Base-by-base conservation (phyloP, 176 grass and related monocot species). In the Themeda triandra region DNA sequence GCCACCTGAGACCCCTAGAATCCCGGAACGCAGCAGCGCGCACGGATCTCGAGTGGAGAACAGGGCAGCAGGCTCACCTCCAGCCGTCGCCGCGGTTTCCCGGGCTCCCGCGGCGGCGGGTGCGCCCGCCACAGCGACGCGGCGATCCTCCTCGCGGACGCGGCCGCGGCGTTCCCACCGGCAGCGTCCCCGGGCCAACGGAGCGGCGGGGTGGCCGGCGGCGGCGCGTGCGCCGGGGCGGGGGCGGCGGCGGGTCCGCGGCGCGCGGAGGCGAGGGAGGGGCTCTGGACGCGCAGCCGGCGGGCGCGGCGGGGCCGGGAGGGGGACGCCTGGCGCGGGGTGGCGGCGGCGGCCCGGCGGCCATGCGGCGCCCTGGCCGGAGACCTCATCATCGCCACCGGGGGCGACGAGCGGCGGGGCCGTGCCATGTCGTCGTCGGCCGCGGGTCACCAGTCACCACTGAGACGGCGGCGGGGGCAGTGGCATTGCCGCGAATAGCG, bases 101-200 rank as follows among this genome's bases (percentile, higher is more conserved):
- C 69, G 17, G 67, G 45, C 77, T 90, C 88, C 78, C 6, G 27
- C 19, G 73, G 80, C 73, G 69, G 75, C 45, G 86, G 86, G 17
- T 88, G 92, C 63, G 79, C 75, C 17, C 83, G 78, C 91, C 91
- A 93, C 9, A 93, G 77, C 48, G 82, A 85, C 29, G 88, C 85
- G 12, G 89, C 94, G 62, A 97, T 91, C 87, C 83, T 97, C 70
- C 94, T 86, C 17, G 85, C 94, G 40, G 92, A 90, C 30, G 78
- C 65, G 71, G 18, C 40, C 27, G 60, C 42, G 23, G 11, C 2
- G 4, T 1, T 31, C 24, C 79, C n/a, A n/a, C n/a, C 21, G 37
- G 39, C 78, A 23, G 45, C 85, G 64, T 82, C 36, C 40, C 63
- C 72, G 21, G 77, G 77, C 81, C 78, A 81, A 66, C 73, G 45